phyloP scores from a whole-genome alignment of 1,284 basidiomycete genomes.

The Puccinia hordei region DNA sequence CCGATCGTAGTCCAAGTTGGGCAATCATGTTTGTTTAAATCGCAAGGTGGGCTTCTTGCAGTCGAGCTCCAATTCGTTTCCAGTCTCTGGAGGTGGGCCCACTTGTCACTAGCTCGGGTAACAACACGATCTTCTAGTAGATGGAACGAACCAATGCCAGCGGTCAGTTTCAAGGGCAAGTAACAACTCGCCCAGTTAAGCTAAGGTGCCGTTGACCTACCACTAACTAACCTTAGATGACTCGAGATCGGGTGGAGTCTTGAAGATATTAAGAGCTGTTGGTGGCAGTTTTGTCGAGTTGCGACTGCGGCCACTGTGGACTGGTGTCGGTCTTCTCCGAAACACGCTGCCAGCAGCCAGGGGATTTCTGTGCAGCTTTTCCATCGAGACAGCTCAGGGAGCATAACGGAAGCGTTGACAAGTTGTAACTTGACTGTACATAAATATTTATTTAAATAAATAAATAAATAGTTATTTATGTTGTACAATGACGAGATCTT shows the following conservation, averaged over 20 bases:
- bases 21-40: neutral
- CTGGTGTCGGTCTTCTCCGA: neutral
- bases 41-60: neutral
- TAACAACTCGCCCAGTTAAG: too few relatives aligned
- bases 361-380: neutral
- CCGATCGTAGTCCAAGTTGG: slow-evolving; percentile 18
- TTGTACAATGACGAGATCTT: too few relatives aligned
- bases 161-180: neutral
- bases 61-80: neutral
- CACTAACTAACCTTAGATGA: too few relatives aligned
- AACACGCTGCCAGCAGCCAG: neutral
- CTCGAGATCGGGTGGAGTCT: neutral
- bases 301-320: neutral
- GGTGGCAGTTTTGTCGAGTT: too few relatives aligned
- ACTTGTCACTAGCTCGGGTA: too few relatives aligned
- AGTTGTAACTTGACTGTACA: too few relatives aligned
- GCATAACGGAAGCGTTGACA: neutral
- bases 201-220: too few relatives aligned
- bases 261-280: neutral
- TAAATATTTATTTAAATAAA: too few relatives aligned
- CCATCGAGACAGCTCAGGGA: neutral
- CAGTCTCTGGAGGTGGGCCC: neutral
- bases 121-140: neutral
- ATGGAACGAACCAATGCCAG: neutral
- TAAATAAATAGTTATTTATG: too few relatives aligned